Conservation (phyloP, 495 filamentous ascomycete species). For the Bombardia bombarda region DNA sequence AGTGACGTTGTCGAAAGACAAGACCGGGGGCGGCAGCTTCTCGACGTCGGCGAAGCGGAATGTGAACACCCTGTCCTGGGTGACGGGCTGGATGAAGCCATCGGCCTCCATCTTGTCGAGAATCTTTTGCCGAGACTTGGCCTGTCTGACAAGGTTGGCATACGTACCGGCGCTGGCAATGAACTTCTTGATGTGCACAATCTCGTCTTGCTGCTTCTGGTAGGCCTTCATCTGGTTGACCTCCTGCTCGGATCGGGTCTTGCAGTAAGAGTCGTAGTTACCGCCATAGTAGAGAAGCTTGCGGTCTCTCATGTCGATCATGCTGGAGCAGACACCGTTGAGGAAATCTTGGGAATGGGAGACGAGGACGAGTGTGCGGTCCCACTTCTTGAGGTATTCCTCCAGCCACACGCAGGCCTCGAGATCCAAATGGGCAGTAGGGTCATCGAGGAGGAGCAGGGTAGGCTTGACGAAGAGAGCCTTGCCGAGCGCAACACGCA, state of each 20-base stretch:
- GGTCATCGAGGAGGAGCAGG: conserved; percentile 92
- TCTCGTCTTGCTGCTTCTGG: conserved; percentile 98
- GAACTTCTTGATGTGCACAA: conserved; percentile 99
- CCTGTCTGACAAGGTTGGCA: conserved; percentile 96
- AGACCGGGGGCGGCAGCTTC: conserved; percentile 91
- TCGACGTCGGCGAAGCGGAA: conserved; percentile 99
- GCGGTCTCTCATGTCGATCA: conserved; percentile 95
- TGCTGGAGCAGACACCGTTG: conserved; percentile 97
- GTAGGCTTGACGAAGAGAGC: conserved; percentile 98
- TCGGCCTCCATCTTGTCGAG: conserved; percentile 99
- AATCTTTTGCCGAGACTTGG: conserved; percentile 99
- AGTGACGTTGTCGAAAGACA: conserved; percentile 93
- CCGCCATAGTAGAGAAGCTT: conserved; percentile 96
- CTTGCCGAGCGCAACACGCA: conserved; percentile 97
- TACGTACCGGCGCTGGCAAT: conserved; percentile 99
- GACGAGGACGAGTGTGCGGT: conserved; percentile 91
- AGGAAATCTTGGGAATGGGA: conserved; percentile 98
- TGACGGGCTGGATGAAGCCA: conserved; percentile 89
- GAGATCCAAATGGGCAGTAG: conserved; percentile 97
- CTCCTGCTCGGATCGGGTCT: conserved; percentile 92
- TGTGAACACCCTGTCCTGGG: conserved; percentile 81
- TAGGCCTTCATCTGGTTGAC: conserved; percentile 98
- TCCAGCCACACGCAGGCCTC: conserved; percentile 99
- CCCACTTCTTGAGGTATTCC: conserved; percentile 99
- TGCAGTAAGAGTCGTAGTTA: conserved; percentile 98